Conservation (phyloP, 768 basidiomycete genomes). For the Rickenella mellea region DNA sequence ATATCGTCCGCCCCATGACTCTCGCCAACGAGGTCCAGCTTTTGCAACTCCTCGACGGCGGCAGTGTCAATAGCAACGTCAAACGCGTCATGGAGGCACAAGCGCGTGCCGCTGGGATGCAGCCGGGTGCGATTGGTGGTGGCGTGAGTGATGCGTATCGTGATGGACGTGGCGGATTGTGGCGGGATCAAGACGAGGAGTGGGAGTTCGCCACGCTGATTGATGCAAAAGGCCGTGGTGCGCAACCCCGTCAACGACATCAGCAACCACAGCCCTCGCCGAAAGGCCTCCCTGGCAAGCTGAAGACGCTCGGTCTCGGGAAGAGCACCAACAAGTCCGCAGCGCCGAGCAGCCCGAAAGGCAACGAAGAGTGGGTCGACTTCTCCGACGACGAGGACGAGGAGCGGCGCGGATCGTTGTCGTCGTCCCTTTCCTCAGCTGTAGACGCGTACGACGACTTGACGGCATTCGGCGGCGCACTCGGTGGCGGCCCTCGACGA, state of each 20-base stretch:
- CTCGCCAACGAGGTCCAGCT: conserved; percentile 59
- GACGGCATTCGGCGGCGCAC: conserved; percentile 20
- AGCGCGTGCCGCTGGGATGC: conserved; percentile 18
- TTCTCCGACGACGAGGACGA: conserved; percentile 27
- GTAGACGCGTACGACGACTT: conserved; percentile 30
- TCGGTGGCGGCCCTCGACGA: conserved; percentile 16
- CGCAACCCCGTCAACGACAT: neutral
- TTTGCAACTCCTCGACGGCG: conserved; percentile 63
- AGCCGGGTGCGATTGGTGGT: conserved; percentile 11
- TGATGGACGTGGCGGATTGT: conserved; percentile 52
- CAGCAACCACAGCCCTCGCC: neutral
- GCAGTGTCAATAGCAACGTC: conserved; percentile 43
- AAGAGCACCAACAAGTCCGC: conserved; percentile 2
- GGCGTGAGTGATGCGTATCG: conserved; percentile 45
- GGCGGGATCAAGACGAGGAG: conserved; percentile 67
- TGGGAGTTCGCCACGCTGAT: conserved; percentile 60
- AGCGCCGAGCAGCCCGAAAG: neutral
- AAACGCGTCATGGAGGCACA: conserved; percentile 45
- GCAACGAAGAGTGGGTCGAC: conserved; percentile 34
- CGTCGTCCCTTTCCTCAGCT: conserved; percentile 44
- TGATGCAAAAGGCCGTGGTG: conserved; percentile 13
- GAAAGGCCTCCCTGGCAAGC: conserved; percentile 8
- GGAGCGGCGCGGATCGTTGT: conserved; percentile 34
- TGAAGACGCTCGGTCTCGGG: conserved; percentile 15
- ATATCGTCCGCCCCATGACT: conserved; percentile 24